phyloP scores from a whole-genome alignment of 2,329 filamentous ascomycete species.

The Fonsecaea monophora region DNA sequence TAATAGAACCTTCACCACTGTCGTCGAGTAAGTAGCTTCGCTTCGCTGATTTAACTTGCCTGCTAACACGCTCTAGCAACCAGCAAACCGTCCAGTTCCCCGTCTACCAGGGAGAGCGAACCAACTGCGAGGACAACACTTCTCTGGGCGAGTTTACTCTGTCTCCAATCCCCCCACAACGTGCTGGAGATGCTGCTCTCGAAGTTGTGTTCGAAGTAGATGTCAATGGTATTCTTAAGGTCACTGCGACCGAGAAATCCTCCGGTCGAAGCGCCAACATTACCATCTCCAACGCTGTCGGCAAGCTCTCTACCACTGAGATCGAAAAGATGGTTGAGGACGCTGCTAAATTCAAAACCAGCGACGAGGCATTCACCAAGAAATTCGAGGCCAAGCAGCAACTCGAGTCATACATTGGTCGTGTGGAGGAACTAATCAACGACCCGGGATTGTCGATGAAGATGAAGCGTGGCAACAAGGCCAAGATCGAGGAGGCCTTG shows the following conservation, averaged over 20 bases:
- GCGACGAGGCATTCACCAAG: constrained; percentile 99
- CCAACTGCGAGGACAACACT: constrained; percentile 98
- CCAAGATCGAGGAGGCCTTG: constrained; percentile 97
- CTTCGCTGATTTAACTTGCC: constrained; percentile 32
- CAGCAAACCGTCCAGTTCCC: constrained; percentile 75
- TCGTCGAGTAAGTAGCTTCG: constrained; percentile 62
- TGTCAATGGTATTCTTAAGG: constrained; percentile 99
- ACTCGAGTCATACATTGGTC: constrained; percentile 97
- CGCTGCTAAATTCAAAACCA: constrained; percentile 98
- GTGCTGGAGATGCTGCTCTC: constrained; percentile 92
- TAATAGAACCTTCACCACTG: constrained; percentile 92
- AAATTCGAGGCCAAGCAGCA: constrained; percentile 99
- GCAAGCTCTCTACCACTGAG: constrained; percentile 91
- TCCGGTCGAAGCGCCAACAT: constrained; percentile 98
- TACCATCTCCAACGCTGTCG: constrained; percentile 99
- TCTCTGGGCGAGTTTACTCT: constrained; percentile 97
- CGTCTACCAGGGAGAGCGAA: constrained; percentile 93
- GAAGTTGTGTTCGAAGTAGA: constrained; percentile 99
- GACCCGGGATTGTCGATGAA: constrained; percentile 95
- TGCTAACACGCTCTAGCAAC: neutral
- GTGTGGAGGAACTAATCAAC: constrained; percentile 97
- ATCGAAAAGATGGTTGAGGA: constrained; percentile 98
- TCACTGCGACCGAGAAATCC: constrained; percentile 98
- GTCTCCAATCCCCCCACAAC: constrained; percentile 83
- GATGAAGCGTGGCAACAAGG: constrained; percentile 98